phyloP scores from a whole-genome alignment of 2,329 filamentous ascomycete genomes.

The Metarhizium anisopliae region DNA sequence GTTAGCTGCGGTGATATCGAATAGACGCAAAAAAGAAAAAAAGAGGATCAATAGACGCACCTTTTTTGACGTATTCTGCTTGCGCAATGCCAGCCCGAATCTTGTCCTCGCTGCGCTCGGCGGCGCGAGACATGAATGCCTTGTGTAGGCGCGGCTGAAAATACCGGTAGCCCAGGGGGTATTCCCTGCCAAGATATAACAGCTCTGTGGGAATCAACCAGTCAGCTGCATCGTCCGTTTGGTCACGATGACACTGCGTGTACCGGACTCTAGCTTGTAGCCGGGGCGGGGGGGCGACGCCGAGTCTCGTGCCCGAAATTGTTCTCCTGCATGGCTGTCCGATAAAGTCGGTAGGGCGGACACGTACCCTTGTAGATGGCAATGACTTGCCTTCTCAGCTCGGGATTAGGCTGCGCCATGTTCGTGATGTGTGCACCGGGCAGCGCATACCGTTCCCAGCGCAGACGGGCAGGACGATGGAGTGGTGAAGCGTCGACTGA shows the following conservation, averaged over 20 bases:
- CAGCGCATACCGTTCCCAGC: background rate
- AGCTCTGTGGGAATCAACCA: slow-evolving; percentile 52
- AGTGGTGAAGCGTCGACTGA: background rate
- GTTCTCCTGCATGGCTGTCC: no score
- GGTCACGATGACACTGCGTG: background rate
- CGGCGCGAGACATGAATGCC: slow-evolving; percentile 71
- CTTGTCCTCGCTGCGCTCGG: slow-evolving; percentile 60
- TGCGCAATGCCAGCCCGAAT: slow-evolving; percentile 68
- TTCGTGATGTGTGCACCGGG: background rate
- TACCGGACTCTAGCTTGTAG: background rate
- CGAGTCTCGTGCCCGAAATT: no score
- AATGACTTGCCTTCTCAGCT: slow-evolving; percentile 70
- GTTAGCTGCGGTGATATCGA: background rate
- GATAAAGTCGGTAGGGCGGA: background rate
- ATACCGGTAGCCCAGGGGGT: slow-evolving; percentile 74
- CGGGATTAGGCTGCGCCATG: slow-evolving; percentile 32
- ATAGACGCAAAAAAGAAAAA: no score
- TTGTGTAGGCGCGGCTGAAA: slow-evolving; percentile 75
- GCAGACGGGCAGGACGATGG: background rate
- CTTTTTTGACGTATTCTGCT: slow-evolving; percentile 87
- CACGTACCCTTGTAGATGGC: slow-evolving; percentile 73
- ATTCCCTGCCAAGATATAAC: slow-evolving; percentile 74
- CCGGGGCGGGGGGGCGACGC: background rate
- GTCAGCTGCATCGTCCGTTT: background rate
- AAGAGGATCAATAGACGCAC: slow-evolving; percentile 29